Evolutionary conservation across 441 rosid species (phyloP).

Genomic region (Raphanus hybrid): DNA sequence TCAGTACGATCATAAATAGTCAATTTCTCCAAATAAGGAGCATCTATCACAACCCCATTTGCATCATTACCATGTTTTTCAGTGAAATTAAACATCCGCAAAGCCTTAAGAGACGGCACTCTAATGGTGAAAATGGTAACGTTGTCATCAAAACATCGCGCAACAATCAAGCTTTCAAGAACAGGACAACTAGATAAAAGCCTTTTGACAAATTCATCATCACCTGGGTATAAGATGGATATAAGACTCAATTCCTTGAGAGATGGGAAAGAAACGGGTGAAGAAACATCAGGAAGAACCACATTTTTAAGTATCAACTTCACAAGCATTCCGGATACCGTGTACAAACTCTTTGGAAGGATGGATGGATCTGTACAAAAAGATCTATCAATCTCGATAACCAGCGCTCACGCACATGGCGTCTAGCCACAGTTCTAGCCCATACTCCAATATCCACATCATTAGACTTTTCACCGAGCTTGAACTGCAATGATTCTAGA

Average conservation of each 20-base stretch:
- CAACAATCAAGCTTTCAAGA: conserved; percentile 5
- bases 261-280: neutral
- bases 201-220: conserved; percentile 1
- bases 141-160: neutral
- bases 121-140: neutral
- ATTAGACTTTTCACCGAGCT: neutral
- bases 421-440: neutral
- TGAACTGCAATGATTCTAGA: neutral
- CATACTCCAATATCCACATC: neutral
- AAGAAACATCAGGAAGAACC: neutral
- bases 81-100: no score
- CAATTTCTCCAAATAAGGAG: conserved; percentile 1
- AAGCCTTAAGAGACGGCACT: conserved; percentile 9
- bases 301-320: neutral
- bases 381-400: neutral
- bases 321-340: neutral
- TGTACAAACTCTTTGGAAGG: neutral
- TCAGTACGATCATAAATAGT: no score
- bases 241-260: neutral
- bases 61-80: no score
- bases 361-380: neutral
- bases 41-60: neutral
- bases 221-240: neutral
- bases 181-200: conserved; percentile 4
- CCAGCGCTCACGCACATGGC: no score